Percentiles rank a stretch among this genome's conserved stretches.
Conservation (phyloP, 1,284 basidiomycete species). For the Cryptococcus maquisensis region DNA sequence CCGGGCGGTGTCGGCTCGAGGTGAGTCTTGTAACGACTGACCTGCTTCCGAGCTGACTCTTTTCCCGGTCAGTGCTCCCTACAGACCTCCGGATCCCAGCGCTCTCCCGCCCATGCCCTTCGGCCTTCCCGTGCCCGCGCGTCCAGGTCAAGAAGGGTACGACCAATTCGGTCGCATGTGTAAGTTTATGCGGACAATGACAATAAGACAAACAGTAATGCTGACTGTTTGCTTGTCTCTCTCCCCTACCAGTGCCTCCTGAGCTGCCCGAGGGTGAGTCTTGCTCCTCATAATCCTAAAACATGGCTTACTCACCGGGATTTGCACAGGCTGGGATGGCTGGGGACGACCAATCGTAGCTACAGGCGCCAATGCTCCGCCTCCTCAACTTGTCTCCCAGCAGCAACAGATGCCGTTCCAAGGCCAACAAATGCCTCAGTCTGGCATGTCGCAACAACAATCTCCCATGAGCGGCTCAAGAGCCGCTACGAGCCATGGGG, state of each 20-base stretch:
- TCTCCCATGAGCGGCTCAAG: not conserved
- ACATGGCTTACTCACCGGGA: not conserved
- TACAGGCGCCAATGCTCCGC: slow-evolving; percentile 14
- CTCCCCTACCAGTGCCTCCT: slow-evolving; percentile 29
- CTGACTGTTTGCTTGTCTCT: not conserved
- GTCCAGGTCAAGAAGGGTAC: slow-evolving; percentile 42
- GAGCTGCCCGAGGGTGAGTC: slow-evolving; percentile 31
- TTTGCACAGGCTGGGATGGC: slow-evolving; percentile 32
- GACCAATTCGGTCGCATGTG: slow-evolving; percentile 39
- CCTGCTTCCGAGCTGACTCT: not conserved
- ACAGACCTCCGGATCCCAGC: slow-evolving; percentile 40
- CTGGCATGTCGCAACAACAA: slow-evolving; percentile 12
- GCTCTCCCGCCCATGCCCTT: slow-evolving; percentile 36
- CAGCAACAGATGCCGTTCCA: not conserved
- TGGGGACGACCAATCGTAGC: slow-evolving; percentile 38
- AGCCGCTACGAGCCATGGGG: not conserved
- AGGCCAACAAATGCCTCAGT: slow-evolving; percentile 5
- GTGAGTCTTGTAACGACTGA: slow-evolving; percentile 8
- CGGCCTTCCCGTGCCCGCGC: slow-evolving; percentile 37
- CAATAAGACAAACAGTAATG: not conserved
- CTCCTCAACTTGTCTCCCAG: not conserved
- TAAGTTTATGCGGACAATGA: slow-evolving; percentile 13
- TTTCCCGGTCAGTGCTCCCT: slow-evolving; percentile 26
- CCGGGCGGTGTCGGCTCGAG: slow-evolving; percentile 38
- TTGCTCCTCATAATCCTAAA: not conserved